These are phyloP conservation scores for Clausena lansium DNA, from an alignment of 345 rosid genomes.

Conservation along the genomic window DNA sequence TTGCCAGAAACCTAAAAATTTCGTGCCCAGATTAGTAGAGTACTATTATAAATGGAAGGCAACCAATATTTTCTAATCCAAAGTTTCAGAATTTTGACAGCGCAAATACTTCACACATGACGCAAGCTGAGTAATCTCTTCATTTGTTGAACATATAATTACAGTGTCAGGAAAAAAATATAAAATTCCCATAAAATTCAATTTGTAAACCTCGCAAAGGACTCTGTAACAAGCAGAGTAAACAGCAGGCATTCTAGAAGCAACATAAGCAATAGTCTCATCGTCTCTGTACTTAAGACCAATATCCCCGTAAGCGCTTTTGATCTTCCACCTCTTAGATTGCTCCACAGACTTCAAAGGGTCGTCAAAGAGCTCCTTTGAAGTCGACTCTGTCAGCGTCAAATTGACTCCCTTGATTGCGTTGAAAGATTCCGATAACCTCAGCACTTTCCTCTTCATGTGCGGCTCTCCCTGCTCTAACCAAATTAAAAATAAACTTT, in stretches of 20 bases:
- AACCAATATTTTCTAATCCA: too few species aligned
- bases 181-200: background rate
- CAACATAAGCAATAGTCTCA: conserved; percentile 85
- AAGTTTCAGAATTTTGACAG: too few species aligned
- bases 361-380: conserved; percentile 70
- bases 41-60: too few species aligned
- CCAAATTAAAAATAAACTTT: background rate
- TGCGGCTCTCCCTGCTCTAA: conserved; percentile 80
- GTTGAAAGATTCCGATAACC: conserved; percentile 65
- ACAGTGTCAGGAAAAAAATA: background rate
- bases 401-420: conserved; percentile 63
- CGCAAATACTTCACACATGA: background rate
- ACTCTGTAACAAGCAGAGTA: conserved; percentile 84
- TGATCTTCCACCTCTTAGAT: conserved; percentile 84
- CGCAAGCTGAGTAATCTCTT: background rate
- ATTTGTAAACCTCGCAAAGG: conserved; percentile 56
- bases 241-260: conserved; percentile 96
- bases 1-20: background rate
- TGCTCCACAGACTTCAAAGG: conserved; percentile 76
- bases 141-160: background rate
- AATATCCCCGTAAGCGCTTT: conserved; percentile 77
- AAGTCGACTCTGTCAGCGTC: conserved; percentile 47
- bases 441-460: conserved; percentile 75
- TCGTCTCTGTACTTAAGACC: conserved; percentile 75
- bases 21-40: background rate